Base-by-base conservation (phyloP, 768 basidiomycete species). In the Panaeolus cyanescens region DNA sequence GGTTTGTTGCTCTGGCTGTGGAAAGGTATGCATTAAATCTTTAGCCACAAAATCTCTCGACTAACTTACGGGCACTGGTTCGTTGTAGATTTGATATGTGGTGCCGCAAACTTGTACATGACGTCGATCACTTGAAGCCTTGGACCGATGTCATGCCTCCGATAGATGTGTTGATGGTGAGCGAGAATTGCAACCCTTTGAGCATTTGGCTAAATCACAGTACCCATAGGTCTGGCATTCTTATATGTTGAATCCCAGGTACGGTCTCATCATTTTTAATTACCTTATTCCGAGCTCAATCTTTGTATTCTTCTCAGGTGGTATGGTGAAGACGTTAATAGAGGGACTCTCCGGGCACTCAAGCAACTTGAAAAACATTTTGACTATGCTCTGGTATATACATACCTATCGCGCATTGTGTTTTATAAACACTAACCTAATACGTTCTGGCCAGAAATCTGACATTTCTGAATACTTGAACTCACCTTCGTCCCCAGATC, bases 91-190 rank as follows among this genome's bases (percentile, higher is more conserved):
- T 77, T 56, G 75, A 73, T 55, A 50, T 57, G 1, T 76, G 71
- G 72, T 70, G 68, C 34, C 61, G 37, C 17, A 42, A 55, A 1
- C 55, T 70, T 30, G 25, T 22, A 25, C 19, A 61, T 13, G 34
- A 59, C 2, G 68, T 73, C 45, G 33, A 0, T 31, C 19, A 8
- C 32, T 33, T 10, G 54, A 58, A 13, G 32, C 60, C 30, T 56
- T 62, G n/a, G 67, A 66, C 10, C 1, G 13, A 19, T 22, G 60
- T 68, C 15, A 59, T 77, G n/a, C 77, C 76, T 4, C 76, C 77
- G 0, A 17, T 75, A 3, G 77, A 79, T 60, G 75, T 77, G 9
- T 39, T 79, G 2, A 77, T 79, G 77, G 76, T 75, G 55, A 15
- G 59, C 25, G n/a, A 10, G 17, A 15, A 17, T 15, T 36, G 17